Conservation (phyloP, 2,329 filamentous ascomycete genomes). For the Fusarium sp. region DNA sequence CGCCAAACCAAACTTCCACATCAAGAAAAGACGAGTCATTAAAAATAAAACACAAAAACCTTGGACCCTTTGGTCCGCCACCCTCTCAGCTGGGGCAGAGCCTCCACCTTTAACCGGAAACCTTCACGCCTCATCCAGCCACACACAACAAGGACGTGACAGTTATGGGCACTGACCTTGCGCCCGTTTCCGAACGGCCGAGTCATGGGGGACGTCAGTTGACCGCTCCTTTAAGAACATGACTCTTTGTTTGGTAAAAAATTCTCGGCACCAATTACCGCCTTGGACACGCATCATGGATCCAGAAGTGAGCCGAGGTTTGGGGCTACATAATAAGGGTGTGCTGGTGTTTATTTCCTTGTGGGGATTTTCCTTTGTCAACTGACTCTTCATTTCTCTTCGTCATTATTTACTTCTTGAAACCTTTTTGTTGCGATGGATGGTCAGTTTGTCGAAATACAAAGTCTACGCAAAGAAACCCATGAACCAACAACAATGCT, state of each 20-base stretch:
- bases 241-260: neutral
- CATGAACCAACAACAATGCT: neutral
- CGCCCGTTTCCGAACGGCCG: neutral
- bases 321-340: neutral
- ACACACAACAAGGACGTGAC: neutral
- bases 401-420: neutral
- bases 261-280: neutral
- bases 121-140: constrained; percentile 5
- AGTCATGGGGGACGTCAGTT: constrained; percentile 7
- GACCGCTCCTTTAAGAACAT: neutral
- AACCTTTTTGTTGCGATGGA: neutral
- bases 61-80: neutral
- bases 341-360: neutral
- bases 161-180: neutral
- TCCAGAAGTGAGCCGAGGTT: neutral
- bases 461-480: neutral
- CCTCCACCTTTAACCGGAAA: constrained; percentile 3
- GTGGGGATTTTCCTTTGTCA: neutral
- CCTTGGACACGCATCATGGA: neutral
- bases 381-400: neutral
- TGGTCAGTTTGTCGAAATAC: neutral
- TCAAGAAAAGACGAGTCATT: neutral
- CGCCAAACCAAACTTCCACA: neutral
- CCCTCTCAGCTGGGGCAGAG: neutral
- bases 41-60: neutral